These are phyloP conservation scores for Venustampulla echinocandica DNA, from an alignment of 495 filamentous ascomycete species.

Conservation along the genomic window DNA sequence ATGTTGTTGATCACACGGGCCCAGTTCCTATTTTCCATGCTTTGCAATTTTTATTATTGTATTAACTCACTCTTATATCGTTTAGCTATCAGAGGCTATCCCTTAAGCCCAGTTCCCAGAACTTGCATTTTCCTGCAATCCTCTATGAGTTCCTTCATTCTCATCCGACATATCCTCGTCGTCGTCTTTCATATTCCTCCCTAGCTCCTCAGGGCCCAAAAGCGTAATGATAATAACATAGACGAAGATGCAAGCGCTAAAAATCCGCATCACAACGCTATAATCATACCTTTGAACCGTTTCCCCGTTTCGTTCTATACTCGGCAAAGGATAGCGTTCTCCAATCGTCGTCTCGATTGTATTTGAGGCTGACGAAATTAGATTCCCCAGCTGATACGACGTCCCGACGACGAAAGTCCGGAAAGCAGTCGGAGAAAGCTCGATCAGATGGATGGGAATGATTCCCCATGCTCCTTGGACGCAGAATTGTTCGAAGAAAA, in stretches of 20 bases:
- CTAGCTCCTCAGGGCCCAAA: constrained; percentile 51
- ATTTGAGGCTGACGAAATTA: constrained; percentile 62
- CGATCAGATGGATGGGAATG: constrained; percentile 71
- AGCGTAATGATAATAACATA: constrained; percentile 54
- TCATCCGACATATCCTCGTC: too few species aligned
- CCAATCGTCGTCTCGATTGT: constrained; percentile 34
- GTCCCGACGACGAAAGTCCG: constrained; percentile 61
- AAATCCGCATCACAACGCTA: constrained; percentile 27
- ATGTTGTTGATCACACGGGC: too few species aligned
- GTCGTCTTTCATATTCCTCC: too few species aligned
- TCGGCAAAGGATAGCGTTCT: constrained; percentile 27
- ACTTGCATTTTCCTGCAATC: too few species aligned
- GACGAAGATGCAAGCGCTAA: constrained; percentile 46
- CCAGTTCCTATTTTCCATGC: too few species aligned
- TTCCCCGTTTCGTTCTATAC: constrained; percentile 20
- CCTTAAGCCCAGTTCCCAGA: too few species aligned
- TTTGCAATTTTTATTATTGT: too few species aligned
- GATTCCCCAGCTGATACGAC: constrained; percentile 70
- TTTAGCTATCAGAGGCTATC: too few species aligned
- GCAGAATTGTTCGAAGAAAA: constrained; percentile 74
- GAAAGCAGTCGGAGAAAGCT: constrained; percentile 65
- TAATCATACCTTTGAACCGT: too few species aligned
- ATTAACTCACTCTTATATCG: too few species aligned
- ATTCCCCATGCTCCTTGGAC: constrained; percentile 73
- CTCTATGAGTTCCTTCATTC: too few species aligned